These are phyloP conservation scores for Colletotrichum phormii DNA, from an alignment of 2,329 filamentous ascomycete genomes.

Conservation along the genomic window DNA sequence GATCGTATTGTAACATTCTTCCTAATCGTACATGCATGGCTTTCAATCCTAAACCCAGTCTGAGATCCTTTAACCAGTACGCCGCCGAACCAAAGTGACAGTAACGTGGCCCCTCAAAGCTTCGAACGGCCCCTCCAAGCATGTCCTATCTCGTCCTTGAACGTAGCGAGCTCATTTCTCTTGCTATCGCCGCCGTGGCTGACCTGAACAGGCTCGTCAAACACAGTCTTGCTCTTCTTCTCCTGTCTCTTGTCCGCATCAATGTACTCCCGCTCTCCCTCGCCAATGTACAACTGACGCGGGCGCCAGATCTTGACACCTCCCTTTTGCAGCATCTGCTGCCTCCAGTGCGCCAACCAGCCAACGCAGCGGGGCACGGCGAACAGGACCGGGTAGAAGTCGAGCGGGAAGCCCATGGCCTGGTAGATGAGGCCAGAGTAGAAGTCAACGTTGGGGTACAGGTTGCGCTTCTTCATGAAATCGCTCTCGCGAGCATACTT, in stretches of 20 bases:
- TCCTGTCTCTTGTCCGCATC: constrained; percentile 48
- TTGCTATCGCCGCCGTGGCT: constrained; percentile 56
- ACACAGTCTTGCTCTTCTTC: constrained; percentile 45
- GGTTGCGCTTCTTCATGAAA: constrained; percentile 60
- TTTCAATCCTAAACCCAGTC: background rate
- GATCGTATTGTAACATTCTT: constrained; percentile 7
- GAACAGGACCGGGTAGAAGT: constrained; percentile 64
- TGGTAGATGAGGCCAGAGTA: constrained; percentile 65
- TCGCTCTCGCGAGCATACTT: constrained; percentile 58
- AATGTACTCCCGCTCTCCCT: constrained; percentile 58
- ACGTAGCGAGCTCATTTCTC: constrained; percentile 53
- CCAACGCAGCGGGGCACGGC: constrained; percentile 63
- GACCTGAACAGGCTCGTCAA: constrained; percentile 51
- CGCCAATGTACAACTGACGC: constrained; percentile 60
- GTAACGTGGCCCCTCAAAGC: background rate
- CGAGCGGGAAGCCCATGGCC: constrained; percentile 64
- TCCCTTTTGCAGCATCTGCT: constrained; percentile 58
- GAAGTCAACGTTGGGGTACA: constrained; percentile 65
- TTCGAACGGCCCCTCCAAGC: constrained; percentile 31
- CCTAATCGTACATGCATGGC: background rate
- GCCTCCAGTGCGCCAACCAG: constrained; percentile 64
- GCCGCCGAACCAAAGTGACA: background rate
- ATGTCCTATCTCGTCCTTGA: constrained; percentile 50
- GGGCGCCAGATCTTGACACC: constrained; percentile 65
- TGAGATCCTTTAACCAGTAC: background rate